Base-by-base conservation (phyloP, 345 rosid genomes). In the Bruguiera gymnorhiza region DNA sequence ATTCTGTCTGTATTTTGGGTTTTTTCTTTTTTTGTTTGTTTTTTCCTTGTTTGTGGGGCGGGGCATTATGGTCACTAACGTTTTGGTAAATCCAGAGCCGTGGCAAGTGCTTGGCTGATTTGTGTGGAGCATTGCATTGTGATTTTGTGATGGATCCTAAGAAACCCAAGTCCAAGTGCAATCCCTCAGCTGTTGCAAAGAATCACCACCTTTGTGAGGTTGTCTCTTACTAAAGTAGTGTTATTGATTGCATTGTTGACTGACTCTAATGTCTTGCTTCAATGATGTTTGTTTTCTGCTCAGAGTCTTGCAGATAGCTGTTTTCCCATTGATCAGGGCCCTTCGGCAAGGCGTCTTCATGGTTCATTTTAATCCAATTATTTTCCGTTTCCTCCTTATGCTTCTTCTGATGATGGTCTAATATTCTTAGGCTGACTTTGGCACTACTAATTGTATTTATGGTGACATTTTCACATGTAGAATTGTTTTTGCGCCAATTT, bases 101-200 rank as follows among this genome's bases (percentile, higher is more conserved):
- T 46, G 76, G 86, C 63, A 92, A 86, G 83, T 95, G 99, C 87
- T 81, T 95, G 70, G 97, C 99, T 61, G 94, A 95, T 80, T 59
- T 92, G 58, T 95, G 99, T 77, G 99, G 99, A 32, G 97, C 97
- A 60, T 70, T 95, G 87, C 96, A 92, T 80, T 95, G 99, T 79
- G 99, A 95, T 83, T 84, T 67, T 53, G 78, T 84, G 55, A 75
- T 87, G 74, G 83, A 74, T 67, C 80, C 96, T 48, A 90, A 87
- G 83, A 79, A 84, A 64, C 69, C 69, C 0, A 91, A 85, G 79
- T 73, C 74, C 61, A 95, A 90, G 76, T 95, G 99, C 83, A 92
- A 92, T 72, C 96, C 94, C 73, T 94, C 94, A 21, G 93, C 99
- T 75, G 90, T 79, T 67, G 85, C 87, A 9, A 85, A 83, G 83